A percentile compares a stretch with the other conserved stretches of the same genome.
These are phyloP conservation scores for Colletotrichum liaoningense DNA, from an alignment of 2,329 filamentous ascomycete genomes.

Conservation along the genomic window DNA sequence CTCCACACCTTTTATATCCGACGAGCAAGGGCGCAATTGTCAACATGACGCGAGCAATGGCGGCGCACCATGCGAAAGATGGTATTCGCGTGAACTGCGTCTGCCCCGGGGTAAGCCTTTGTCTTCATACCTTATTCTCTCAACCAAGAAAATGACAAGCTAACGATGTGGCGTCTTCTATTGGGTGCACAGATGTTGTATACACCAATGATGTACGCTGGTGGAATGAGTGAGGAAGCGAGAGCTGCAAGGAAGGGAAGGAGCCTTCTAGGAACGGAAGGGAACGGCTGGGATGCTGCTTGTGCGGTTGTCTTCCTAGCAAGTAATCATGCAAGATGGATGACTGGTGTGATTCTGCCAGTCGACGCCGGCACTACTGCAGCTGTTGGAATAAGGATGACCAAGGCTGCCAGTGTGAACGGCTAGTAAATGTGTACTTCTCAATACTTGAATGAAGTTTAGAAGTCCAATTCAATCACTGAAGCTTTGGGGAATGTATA, in stretches of 20 bases:
- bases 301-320: slow-evolving; percentile 53
- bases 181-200: slow-evolving; percentile 52
- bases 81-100: slow-evolving; percentile 42
- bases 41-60: slow-evolving; percentile 59
- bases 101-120: slow-evolving; percentile 58
- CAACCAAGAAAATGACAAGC: neutral
- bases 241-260: slow-evolving; percentile 50
- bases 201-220: slow-evolving; percentile 57
- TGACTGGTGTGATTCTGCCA: slow-evolving; percentile 53
- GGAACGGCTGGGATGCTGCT: slow-evolving; percentile 56
- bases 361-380: slow-evolving; percentile 56
- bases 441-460: neutral
- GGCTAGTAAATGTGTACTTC: slow-evolving; percentile 21
- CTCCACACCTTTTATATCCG: slow-evolving; percentile 52
- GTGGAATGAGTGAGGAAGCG: slow-evolving; percentile 52
- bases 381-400: slow-evolving; percentile 38
- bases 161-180: neutral
- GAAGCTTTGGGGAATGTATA: neutral
- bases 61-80: slow-evolving; percentile 52
- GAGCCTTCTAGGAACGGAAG: slow-evolving; percentile 54
- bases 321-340: slow-evolving; percentile 54
- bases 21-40: slow-evolving; percentile 56
- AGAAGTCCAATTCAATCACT: neutral
- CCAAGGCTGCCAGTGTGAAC: slow-evolving; percentile 42
- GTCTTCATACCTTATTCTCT: neutral